These are phyloP conservation scores for Pyrus pyrifolia DNA, from an alignment of 306 rosid genomes.

Conservation along the genomic window DNA sequence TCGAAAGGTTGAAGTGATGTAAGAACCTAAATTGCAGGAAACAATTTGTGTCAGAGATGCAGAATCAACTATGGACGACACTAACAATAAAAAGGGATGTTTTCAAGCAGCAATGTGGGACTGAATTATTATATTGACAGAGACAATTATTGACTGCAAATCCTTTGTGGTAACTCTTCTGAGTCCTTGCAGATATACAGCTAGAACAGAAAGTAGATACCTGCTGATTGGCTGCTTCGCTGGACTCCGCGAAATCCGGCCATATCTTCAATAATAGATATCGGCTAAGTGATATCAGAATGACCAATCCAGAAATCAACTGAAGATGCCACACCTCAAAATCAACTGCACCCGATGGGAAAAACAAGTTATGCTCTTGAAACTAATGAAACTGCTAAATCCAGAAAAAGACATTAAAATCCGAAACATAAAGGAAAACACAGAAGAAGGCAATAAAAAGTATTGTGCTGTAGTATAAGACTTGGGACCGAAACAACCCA, in stretches of 20 bases:
- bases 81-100: neutral
- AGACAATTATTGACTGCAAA: too few species aligned
- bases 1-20: conserved; percentile 75
- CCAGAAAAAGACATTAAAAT: neutral
- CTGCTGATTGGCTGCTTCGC: conserved; percentile 85
- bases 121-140: neutral
- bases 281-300: conserved; percentile 63
- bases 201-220: conserved; percentile 32
- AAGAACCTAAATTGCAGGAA: conserved; percentile 60
- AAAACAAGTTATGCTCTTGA: conserved; percentile 3
- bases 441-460: neutral
- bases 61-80: conserved; percentile 6
- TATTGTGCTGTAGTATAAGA: neutral
- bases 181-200: neutral
- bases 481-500: neutral
- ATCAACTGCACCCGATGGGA: conserved; percentile 49
- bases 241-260: conserved; percentile 86
- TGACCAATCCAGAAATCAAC: conserved; percentile 72
- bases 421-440: neutral
- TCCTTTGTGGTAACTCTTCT: too few species aligned
- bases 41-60: conserved; percentile 12
- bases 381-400: neutral
- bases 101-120: conserved; percentile 15
- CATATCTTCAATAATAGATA: conserved; percentile 63
- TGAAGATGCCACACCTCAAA: conserved; percentile 90